phyloP scores from a whole-genome alignment of 345 rosid species.

The Euphorbia lathyris region DNA sequence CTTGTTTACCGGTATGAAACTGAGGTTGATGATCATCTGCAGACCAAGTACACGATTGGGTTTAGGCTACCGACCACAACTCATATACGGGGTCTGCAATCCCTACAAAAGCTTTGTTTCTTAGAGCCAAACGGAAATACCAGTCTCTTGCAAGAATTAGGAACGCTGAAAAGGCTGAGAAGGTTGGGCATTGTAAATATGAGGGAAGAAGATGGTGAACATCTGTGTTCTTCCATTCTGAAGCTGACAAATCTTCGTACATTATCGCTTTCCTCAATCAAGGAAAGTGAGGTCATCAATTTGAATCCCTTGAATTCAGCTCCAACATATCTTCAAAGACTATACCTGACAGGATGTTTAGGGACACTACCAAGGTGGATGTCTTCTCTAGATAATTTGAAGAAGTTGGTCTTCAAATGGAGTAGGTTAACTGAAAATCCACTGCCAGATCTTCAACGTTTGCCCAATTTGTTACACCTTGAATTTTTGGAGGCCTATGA shows the following conservation, averaged over 20 bases:
- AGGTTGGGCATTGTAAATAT: slow-evolving; percentile 24
- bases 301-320: slow-evolving; percentile 19
- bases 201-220: slow-evolving; percentile 15
- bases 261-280: slow-evolving; percentile 16
- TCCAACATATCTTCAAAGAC: slow-evolving; percentile 25
- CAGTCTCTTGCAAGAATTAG: slow-evolving; percentile 10
- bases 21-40: neutral
- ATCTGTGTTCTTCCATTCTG: slow-evolving; percentile 25
- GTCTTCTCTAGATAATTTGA: slow-evolving; percentile 20
- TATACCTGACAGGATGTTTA: slow-evolving; percentile 22
- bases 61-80: neutral
- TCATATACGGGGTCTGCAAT: slow-evolving; percentile 9
- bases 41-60: slow-evolving; percentile 4
- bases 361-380: slow-evolving; percentile 30
- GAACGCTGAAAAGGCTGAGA: slow-evolving; percentile 18
- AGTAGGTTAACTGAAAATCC: slow-evolving; percentile 23
- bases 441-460: slow-evolving; percentile 4
- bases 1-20: slow-evolving; percentile 6
- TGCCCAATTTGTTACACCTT: slow-evolving; percentile 28
- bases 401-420: slow-evolving; percentile 18
- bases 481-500: slow-evolving; percentile 19
- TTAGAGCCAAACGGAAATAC: slow-evolving; percentile 15
- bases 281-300: slow-evolving; percentile 14
- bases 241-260: slow-evolving; percentile 19
- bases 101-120: slow-evolving; percentile 22